Evolutionary conservation across 2,329 filamentous ascomycete species (phyloP).

Genomic region (Keithomyces neogunnii): DNA sequence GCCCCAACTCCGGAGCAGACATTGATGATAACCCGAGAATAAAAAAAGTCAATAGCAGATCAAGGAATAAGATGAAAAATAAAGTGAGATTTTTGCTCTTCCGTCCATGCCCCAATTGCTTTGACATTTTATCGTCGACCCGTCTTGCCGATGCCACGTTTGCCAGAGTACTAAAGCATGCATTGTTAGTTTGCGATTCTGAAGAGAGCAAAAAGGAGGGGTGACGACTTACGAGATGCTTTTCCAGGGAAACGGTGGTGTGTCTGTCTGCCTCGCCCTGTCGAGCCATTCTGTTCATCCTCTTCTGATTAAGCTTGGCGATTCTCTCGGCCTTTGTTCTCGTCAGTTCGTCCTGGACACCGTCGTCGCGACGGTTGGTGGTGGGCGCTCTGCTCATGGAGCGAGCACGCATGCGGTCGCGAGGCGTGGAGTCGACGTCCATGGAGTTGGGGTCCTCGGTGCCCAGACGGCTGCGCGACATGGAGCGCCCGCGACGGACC

Average conservation of each 20-base stretch:
- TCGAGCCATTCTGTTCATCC: constrained; percentile 96
- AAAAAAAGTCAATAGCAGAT: constrained; percentile 7
- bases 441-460: constrained; percentile 64
- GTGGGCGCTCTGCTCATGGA: constrained; percentile 61
- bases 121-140: constrained; percentile 49
- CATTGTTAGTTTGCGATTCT: constrained; percentile 18
- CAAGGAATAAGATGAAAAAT: neutral
- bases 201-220: constrained; percentile 3
- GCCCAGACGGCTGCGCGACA: constrained; percentile 52
- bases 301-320: constrained; percentile 87
- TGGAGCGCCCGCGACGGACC: constrained; percentile 62
- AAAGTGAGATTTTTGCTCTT: neutral
- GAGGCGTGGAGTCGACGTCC: constrained; percentile 56
- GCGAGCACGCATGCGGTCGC: constrained; percentile 58
- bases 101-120: neutral
- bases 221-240: constrained; percentile 70
- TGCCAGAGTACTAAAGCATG: constrained; percentile 64
- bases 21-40: constrained; percentile 13
- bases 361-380: constrained; percentile 64
- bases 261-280: constrained; percentile 97
- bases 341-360: constrained; percentile 58
- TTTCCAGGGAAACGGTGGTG: constrained; percentile 68
- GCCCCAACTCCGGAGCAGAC: constrained; percentile 23
- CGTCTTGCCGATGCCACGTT: constrained; percentile 90
- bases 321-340: constrained; percentile 77